phyloP scores from a whole-genome alignment of 2,329 filamentous ascomycete genomes.

The Diaporthe helianthi region DNA sequence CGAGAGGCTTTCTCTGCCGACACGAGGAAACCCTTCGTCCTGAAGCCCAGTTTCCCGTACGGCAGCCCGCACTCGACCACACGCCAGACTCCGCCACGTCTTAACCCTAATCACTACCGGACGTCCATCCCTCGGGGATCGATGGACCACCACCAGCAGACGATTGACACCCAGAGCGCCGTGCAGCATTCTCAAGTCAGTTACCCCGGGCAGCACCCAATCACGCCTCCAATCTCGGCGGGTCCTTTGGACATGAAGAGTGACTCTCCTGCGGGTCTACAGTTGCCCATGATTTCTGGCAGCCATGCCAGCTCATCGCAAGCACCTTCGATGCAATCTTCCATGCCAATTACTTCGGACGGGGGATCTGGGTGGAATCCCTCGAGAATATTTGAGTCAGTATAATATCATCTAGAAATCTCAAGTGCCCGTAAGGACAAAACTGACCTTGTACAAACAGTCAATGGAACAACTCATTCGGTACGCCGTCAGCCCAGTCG shows the following conservation, averaged over 20 bases:
- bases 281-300: constrained; percentile 69
- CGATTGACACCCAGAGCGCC: constrained; percentile 59
- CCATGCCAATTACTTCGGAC: constrained; percentile 60
- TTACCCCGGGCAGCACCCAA: constrained; percentile 70
- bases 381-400: constrained; percentile 88
- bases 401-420: constrained; percentile 37
- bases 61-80: constrained; percentile 75
- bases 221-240: constrained; percentile 81
- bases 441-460: constrained; percentile 53
- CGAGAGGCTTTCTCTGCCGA: constrained; percentile 92
- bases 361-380: constrained; percentile 82
- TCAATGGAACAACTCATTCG: constrained; percentile 96
- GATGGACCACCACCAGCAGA: constrained; percentile 60
- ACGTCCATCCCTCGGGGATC: constrained; percentile 52
- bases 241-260: constrained; percentile 76
- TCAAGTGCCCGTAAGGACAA: not conserved
- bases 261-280: constrained; percentile 73
- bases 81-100: constrained; percentile 68
- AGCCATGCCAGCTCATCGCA: constrained; percentile 58
- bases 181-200: constrained; percentile 66
- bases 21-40: constrained; percentile 80
- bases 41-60: constrained; percentile 88
- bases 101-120: constrained; percentile 52
- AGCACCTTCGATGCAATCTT: constrained; percentile 57
- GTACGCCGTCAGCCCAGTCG: constrained; percentile 66